Evolutionary conservation across 2,329 filamentous ascomycete species (phyloP).

Genomic region (Sclerotinia trifoliorum): DNA sequence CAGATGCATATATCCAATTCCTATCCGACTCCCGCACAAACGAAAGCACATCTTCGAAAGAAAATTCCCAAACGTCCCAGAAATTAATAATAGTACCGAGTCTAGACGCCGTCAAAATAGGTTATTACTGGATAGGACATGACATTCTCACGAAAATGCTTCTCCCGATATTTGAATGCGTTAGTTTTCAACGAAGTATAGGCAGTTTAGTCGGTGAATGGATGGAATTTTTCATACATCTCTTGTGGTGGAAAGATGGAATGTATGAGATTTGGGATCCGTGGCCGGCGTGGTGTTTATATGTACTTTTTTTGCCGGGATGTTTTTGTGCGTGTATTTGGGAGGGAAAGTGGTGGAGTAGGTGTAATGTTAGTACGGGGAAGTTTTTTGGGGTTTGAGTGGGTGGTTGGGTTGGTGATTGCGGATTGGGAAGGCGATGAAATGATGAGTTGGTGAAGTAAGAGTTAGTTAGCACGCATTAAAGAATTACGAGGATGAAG

Average conservation of each 20-base stretch:
- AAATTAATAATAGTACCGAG: slow-evolving; percentile 31
- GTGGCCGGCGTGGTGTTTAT: slow-evolving; percentile 55
- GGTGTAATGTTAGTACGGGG: slow-evolving; percentile 66
- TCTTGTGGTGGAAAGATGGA: slow-evolving; percentile 54
- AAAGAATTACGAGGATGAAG: too few relatives aligned
- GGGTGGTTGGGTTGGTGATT: too few relatives aligned
- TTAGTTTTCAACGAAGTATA: slow-evolving; percentile 33
- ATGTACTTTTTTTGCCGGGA: slow-evolving; percentile 56
- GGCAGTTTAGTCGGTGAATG: slow-evolving; percentile 32
- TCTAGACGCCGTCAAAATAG: slow-evolving; percentile 32
- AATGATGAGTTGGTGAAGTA: neutral
- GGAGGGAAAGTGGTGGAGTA: slow-evolving; percentile 55
- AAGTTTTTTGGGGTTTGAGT: slow-evolving; percentile 49
- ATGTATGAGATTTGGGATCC: slow-evolving; percentile 56
- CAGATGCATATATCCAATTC: slow-evolving; percentile 52
- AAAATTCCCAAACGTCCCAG: slow-evolving; percentile 17
- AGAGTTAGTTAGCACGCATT: too few relatives aligned
- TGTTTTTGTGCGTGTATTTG: slow-evolving; percentile 49
- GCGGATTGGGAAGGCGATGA: neutral
- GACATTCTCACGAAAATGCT: slow-evolving; percentile 54
- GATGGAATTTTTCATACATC: slow-evolving; percentile 41
- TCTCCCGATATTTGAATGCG: slow-evolving; percentile 44
- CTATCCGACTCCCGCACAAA: slow-evolving; percentile 39
- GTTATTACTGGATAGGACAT: slow-evolving; percentile 66
- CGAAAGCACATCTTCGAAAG: neutral